phyloP scores from a whole-genome alignment of 768 basidiomycete genomes.

The Auriscalpium microsporum region DNA sequence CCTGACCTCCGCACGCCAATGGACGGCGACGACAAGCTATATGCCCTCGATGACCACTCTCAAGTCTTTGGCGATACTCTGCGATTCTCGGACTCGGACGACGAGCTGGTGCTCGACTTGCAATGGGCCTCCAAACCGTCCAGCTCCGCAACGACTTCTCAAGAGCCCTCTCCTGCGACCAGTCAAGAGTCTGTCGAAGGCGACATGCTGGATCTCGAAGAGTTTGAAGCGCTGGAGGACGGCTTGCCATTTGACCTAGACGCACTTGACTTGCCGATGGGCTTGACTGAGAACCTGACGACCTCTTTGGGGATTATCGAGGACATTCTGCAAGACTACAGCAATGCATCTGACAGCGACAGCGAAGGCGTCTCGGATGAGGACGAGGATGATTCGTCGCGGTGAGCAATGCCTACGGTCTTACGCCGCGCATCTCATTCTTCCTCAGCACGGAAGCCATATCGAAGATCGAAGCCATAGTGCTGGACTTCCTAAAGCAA shows the following conservation, averaged over 20 bases:
- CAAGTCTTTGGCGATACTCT: too few species aligned
- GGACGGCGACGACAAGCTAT: too few species aligned
- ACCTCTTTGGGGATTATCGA: too few species aligned
- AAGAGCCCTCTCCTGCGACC: not conserved
- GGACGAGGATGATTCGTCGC: not conserved
- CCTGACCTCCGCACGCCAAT: too few species aligned
- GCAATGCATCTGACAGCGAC: not conserved
- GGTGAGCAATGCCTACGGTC: not conserved
- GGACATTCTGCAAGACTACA: too few species aligned
- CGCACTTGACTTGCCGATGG: not conserved
- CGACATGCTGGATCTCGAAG: not conserved
- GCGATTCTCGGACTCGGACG: not conserved
- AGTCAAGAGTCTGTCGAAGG: not conserved
- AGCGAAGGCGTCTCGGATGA: not conserved
- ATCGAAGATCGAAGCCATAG: not conserved
- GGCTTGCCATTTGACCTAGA: not conserved
- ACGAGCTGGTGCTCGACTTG: not conserved
- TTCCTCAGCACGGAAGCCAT: not conserved
- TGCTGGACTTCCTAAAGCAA: conserved; percentile 15
- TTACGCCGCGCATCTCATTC: not conserved
- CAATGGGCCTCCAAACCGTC: not conserved
- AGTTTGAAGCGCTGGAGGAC: not conserved
- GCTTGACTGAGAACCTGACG: too few species aligned
- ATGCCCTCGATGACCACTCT: too few species aligned
- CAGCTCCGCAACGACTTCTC: not conserved